Percentiles rank a stretch among this genome's conserved stretches.
Conservation (phyloP, 805 yeast species). For the Pachysolen tannophilus region DNA sequence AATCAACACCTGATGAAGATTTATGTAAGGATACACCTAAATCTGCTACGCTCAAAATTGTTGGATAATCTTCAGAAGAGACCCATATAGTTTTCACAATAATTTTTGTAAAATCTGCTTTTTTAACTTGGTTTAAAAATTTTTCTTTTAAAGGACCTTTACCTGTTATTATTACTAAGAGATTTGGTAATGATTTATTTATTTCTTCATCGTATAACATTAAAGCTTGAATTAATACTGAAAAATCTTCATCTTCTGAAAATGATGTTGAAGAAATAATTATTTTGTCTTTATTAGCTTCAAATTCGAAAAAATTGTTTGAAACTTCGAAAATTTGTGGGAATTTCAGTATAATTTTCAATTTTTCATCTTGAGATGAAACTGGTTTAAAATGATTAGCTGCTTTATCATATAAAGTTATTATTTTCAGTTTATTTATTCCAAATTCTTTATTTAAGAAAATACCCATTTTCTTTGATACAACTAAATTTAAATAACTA, state of each 20-base stretch:
- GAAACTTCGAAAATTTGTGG: conserved; percentile 21
- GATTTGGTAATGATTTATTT: conserved; percentile 29
- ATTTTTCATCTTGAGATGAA: conserved; percentile 16
- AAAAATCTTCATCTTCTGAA: conserved; percentile 92
- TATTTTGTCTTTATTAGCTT: conserved; percentile 42
- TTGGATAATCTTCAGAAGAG: conserved; percentile 69
- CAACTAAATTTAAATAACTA: conserved; percentile 73
- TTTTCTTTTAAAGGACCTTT: conserved; percentile 76
- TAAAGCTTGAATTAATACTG: conserved; percentile 60
- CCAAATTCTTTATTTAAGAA: conserved; percentile 52
- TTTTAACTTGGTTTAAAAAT: conserved; percentile 40
- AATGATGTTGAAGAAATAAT: conserved; percentile 85
- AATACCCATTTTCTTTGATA: conserved; percentile 63
- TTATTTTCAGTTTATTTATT: conserved; percentile 36
- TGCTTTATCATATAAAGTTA: conserved; percentile 83
- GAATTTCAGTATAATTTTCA: conserved; percentile 26
- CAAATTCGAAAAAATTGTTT: conserved; percentile 19
- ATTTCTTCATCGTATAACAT: conserved; percentile 40
- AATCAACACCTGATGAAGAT: conserved; percentile 87
- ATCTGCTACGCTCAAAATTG: conserved; percentile 68
- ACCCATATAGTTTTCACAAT: conserved; percentile 69
- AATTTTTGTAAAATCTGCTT: conserved; percentile 36
- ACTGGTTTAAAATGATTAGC: conserved; percentile 57
- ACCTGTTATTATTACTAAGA: conserved; percentile 85
- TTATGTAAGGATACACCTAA: conserved; percentile 85